phyloP scores from a whole-genome alignment of 2,329 filamentous ascomycete genomes.

The Aspergillus brunneoviolaceus region DNA sequence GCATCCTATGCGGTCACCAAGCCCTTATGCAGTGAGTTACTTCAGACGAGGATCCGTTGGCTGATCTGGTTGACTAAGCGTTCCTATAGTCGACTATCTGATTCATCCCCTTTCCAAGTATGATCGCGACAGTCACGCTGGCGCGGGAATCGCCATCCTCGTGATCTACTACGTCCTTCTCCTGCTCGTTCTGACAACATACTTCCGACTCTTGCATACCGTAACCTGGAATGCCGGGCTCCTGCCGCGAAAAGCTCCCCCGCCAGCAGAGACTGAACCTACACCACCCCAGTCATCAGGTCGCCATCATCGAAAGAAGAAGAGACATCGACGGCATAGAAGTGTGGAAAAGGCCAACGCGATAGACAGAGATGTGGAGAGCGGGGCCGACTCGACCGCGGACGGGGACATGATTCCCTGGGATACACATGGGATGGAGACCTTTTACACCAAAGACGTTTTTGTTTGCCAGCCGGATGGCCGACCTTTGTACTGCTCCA shows the following conservation, averaged over 20 bases:
- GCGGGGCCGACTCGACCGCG: slow-evolving; percentile 23
- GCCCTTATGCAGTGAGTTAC: slow-evolving; percentile 63
- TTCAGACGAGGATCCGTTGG: background rate
- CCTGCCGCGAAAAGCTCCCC: slow-evolving; percentile 60
- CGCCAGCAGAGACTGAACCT: slow-evolving; percentile 32
- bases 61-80: slow-evolving; percentile 2
- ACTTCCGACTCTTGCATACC: slow-evolving; percentile 67
- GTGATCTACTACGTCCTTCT: slow-evolving; percentile 72
- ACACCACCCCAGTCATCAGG: slow-evolving; percentile 19
- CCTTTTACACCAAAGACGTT: slow-evolving; percentile 77
- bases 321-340: slow-evolving; percentile 22
- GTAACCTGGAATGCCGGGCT: slow-evolving; percentile 72
- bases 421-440: slow-evolving; percentile 68
- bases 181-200: slow-evolving; percentile 63
- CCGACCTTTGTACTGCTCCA: slow-evolving; percentile 80
- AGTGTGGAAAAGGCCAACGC: slow-evolving; percentile 25
- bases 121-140: slow-evolving; percentile 46
- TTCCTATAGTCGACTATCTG: slow-evolving; percentile 66
- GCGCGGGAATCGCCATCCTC: slow-evolving; percentile 67
- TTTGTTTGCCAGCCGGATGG: slow-evolving; percentile 84
- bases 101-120: slow-evolving; percentile 50
- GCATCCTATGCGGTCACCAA: slow-evolving; percentile 70
- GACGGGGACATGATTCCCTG: slow-evolving; percentile 37
- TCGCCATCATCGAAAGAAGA: slow-evolving; percentile 23
- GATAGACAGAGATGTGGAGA: slow-evolving; percentile 29